Percentiles rank a stretch among this genome's conserved stretches.
phyloP scores from a whole-genome alignment of 1,139 yeast species.

The Hyphopichia khmerensis region DNA sequence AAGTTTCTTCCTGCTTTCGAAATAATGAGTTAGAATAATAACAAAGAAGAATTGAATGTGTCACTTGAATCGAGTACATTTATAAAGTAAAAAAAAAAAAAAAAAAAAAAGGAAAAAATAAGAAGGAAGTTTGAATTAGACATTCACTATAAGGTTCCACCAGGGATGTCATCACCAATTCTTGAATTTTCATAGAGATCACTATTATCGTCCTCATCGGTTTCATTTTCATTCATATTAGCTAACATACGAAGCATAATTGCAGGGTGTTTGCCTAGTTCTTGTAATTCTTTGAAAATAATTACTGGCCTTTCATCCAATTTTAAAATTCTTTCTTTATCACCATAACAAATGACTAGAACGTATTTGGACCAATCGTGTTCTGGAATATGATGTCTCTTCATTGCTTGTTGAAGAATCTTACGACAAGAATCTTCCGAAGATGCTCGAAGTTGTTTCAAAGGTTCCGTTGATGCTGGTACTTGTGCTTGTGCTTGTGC shows the following conservation, averaged over 20 bases:
- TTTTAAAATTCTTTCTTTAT: slow-evolving; percentile 80
- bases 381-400: slow-evolving; percentile 74
- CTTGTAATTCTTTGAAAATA: slow-evolving; percentile 85
- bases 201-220: slow-evolving; percentile 29
- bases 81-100: background rate
- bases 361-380: slow-evolving; percentile 91
- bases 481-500: slow-evolving; percentile 3
- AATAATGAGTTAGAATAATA: too few relatives aligned
- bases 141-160: slow-evolving; percentile 43
- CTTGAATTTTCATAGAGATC: slow-evolving; percentile 41
- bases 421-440: slow-evolving; percentile 91
- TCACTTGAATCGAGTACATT: too few relatives aligned
- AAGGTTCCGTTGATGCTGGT: slow-evolving; percentile 52
- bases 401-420: slow-evolving; percentile 86
- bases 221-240: slow-evolving; percentile 15
- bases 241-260: slow-evolving; percentile 89
- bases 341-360: slow-evolving; percentile 86
- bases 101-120: background rate
- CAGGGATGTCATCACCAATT: slow-evolving; percentile 53
- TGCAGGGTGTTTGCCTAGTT: slow-evolving; percentile 85
- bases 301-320: slow-evolving; percentile 86
- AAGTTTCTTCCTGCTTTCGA: too few relatives aligned
- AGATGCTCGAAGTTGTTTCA: slow-evolving; percentile 82
- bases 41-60: slow-evolving; percentile 1
- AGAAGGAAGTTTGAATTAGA: background rate